Evolutionary conservation across 495 filamentous ascomycete species (phyloP).

Genomic region (Neurospora sp.): DNA sequence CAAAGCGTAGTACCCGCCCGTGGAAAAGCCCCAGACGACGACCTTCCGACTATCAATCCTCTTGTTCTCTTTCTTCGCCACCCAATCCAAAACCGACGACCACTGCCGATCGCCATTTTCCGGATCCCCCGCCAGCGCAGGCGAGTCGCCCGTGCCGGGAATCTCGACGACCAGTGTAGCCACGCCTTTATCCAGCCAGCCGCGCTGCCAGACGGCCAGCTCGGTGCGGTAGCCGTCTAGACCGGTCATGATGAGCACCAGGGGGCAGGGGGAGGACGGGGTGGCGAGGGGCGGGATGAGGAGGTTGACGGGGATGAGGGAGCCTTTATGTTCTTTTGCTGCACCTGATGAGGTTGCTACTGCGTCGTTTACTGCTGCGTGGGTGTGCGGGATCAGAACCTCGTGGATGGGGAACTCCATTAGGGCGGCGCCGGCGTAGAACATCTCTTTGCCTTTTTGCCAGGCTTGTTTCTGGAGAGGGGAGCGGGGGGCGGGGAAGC

Average conservation of each 20-base stretch:
- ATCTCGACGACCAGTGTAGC: slow-evolving; percentile 56
- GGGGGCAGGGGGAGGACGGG: slow-evolving; percentile 32
- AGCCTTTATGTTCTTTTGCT: background rate
- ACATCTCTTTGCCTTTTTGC: slow-evolving; percentile 44
- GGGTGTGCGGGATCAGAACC: slow-evolving; percentile 46
- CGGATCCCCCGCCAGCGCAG: slow-evolving; percentile 40
- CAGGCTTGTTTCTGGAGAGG: slow-evolving; percentile 46
- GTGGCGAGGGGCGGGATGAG: slow-evolving; percentile 37
- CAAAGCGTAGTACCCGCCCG: slow-evolving; percentile 63
- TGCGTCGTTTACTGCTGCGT: slow-evolving; percentile 13
- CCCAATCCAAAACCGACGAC: slow-evolving; percentile 54
- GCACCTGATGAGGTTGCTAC: slow-evolving; percentile 39
- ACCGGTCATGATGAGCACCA: slow-evolving; percentile 58
- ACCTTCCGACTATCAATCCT: slow-evolving; percentile 45
- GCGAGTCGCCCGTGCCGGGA: slow-evolving; percentile 64
- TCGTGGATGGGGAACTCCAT: slow-evolving; percentile 45
- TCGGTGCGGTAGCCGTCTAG: slow-evolving; percentile 68
- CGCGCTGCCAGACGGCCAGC: slow-evolving; percentile 52
- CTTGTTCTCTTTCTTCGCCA: slow-evolving; percentile 29
- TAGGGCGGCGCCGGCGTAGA: slow-evolving; percentile 20
- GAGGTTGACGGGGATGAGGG: slow-evolving; percentile 46
- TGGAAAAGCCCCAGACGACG: slow-evolving; percentile 57
- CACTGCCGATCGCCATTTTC: slow-evolving; percentile 42
- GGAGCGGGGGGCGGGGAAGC: slow-evolving; percentile 42
- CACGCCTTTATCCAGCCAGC: slow-evolving; percentile 44